Percentiles rank a stretch among this genome's conserved stretches.
phyloP scores from a whole-genome alignment of 2,329 filamentous ascomycete species.

The Ascomycota sp. region DNA sequence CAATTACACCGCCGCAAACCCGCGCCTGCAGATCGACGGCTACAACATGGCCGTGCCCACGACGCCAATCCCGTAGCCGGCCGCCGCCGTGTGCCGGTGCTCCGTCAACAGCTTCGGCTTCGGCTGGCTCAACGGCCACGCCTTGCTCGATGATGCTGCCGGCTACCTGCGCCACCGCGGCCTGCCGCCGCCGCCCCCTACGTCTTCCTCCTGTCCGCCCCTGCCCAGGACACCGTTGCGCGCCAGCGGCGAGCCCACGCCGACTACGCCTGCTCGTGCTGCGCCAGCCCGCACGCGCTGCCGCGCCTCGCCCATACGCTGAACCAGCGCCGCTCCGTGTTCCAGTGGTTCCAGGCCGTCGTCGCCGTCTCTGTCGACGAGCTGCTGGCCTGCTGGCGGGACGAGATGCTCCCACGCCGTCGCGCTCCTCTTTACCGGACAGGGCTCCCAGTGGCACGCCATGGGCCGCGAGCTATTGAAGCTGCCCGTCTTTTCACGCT shows the following conservation, averaged over 20 bases:
- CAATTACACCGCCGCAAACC: slow-evolving; percentile 1
- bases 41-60: not conserved
- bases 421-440: slow-evolving; percentile 1
- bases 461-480: slow-evolving; percentile 1
- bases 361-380: not conserved
- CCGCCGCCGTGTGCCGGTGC: not conserved
- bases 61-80: not conserved
- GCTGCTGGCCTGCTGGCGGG: not conserved
- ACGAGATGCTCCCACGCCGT: not conserved
- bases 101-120: slow-evolving; percentile 1
- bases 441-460: not conserved
- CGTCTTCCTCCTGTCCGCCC: not conserved
- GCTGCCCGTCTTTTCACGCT: not conserved
- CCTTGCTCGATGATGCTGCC: not conserved
- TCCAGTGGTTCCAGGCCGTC: not conserved
- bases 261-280: not conserved
- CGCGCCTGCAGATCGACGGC: slow-evolving; percentile 1
- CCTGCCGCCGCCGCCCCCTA: not conserved
- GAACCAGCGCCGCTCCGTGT: not conserved
- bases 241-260: not conserved
- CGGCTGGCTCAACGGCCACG: not conserved
- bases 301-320: not conserved
- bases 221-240: not conserved
- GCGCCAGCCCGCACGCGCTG: not conserved
- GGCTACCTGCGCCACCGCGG: not conserved